A percentile compares a stretch with the other conserved stretches of the same genome.
Conservation (phyloP, 73 alveolate genomes). For the Tetrahymena elliotti region DNA sequence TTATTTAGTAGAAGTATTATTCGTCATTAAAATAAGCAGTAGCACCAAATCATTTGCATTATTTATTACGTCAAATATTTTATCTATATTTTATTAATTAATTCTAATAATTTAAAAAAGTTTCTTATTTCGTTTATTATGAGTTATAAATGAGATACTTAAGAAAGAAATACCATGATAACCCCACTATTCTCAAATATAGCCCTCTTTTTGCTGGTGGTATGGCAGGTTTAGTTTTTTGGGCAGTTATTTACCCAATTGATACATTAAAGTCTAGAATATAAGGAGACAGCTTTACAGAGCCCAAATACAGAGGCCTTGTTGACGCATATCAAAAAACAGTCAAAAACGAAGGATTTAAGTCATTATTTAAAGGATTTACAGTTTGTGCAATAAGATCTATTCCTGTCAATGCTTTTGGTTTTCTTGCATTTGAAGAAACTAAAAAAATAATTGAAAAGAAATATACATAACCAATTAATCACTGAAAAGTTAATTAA, state of each 20-base stretch:
- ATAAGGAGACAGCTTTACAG: constrained; percentile 28
- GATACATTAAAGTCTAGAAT: constrained; percentile 32
- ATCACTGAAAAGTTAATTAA: not conserved
- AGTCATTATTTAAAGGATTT: constrained; percentile 50
- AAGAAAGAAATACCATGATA: not conserved
- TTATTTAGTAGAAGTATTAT: not conserved
- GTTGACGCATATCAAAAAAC: constrained; percentile 28
- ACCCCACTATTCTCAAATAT: not conserved
- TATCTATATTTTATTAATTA: not conserved
- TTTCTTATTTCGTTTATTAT: not conserved
- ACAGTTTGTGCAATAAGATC: constrained; percentile 53
- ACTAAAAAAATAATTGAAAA: not conserved
- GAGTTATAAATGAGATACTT: not conserved
- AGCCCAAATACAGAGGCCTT: constrained; percentile 31
- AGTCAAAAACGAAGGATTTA: constrained; percentile 33
- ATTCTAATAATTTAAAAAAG: not conserved
- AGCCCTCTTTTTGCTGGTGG: not conserved
- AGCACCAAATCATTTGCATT: not conserved
- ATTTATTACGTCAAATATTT: not conserved
- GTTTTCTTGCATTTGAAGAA: constrained; percentile 41
- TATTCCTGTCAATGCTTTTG: constrained; percentile 29
- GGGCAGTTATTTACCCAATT: not conserved
- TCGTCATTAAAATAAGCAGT: not conserved
- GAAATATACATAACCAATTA: not conserved
- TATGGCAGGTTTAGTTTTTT: not conserved